Evolutionary conservation across 495 filamentous ascomycete genomes (phyloP), one percentile per base, ranked within the genome.

Genomic region (Amorphotheca resinae): DNA sequence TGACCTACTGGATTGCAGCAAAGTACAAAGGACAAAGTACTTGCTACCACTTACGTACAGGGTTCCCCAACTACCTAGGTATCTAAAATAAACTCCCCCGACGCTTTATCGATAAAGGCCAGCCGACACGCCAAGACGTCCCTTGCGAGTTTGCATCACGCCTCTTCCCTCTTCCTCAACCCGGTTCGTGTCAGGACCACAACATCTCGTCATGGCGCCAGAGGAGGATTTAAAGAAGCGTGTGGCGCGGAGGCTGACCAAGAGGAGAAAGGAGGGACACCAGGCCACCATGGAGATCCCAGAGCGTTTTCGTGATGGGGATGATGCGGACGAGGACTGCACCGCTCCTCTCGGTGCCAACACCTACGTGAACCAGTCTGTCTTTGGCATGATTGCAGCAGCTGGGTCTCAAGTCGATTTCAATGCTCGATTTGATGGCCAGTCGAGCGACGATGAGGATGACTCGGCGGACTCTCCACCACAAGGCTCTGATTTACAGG

Each of bases 371-470:
- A 89, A 95, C 61, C 88, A 95, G 64, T 89, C 84, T 38, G 73
- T 98, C 39, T 94, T 95, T 61, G 87, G 86, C 40, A 72, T 98
- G 62, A 88, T 98, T 47, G 84, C 88, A 12, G 82, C 85, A n/a
- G 87, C 86, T 30, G 86, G 85, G 4, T 84, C 83, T 41, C 74
- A 74, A 36, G 78, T 79, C 16, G 80, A 89, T 56, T 84, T 89
- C 57, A 76, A 80, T 57, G 71, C 80, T 40, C 73, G 82, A 25
- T 91, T 94, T 56, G 83, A 91, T 49, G 80, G 77, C 22, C 74
- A 75, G 31, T 81, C 76, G 23, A 88, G 84, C 44, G 88, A 89
- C 45, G 87, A 87, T 42, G 80, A 84, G 25, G 78, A 72, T 12
- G 79, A 69, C 6, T 58, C 63, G 14, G 33, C 16, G 1, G 48